Conservation (phyloP, 495 filamentous ascomycete species). For the Daldinia caldariorum region DNA sequence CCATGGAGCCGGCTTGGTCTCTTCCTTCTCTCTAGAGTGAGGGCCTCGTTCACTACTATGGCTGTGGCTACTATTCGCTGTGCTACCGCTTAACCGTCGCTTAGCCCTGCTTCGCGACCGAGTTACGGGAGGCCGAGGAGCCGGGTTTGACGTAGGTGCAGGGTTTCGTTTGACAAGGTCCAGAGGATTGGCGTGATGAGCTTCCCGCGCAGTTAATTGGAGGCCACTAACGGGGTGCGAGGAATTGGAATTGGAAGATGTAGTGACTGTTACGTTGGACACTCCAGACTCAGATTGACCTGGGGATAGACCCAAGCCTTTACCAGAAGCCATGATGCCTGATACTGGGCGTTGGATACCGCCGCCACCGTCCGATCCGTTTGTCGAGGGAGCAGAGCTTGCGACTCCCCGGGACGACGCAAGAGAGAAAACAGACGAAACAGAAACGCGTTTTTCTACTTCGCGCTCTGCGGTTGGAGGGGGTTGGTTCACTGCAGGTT, state of each 20-base stretch:
- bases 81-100: constrained; percentile 79
- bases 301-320: constrained; percentile 46
- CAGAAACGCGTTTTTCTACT: constrained; percentile 70
- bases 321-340: constrained; percentile 52
- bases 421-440: constrained; percentile 72
- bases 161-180: constrained; percentile 50
- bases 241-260: constrained; percentile 55
- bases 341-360: constrained; percentile 47
- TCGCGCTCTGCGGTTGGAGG: constrained; percentile 52
- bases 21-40: constrained; percentile 59
- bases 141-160: constrained; percentile 39
- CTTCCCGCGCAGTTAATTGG: constrained; percentile 57
- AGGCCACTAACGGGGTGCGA: constrained; percentile 48
- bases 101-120: constrained; percentile 78
- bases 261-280: constrained; percentile 65
- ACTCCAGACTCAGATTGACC: constrained; percentile 61
- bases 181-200: constrained; percentile 48
- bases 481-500: constrained; percentile 57
- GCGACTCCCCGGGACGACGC: constrained; percentile 63
- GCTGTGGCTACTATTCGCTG: constrained; percentile 74
- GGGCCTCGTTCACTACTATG: constrained; percentile 65
- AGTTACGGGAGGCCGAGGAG: constrained; percentile 55
- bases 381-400: constrained; percentile 55
- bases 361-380: constrained; percentile 51
- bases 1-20: constrained; percentile 59